Percentiles rank a stretch among this genome's conserved stretches.
Evolutionary conservation across 352 stramenopile species (phyloP).

Genomic region (Phytopythium litorale): DNA sequence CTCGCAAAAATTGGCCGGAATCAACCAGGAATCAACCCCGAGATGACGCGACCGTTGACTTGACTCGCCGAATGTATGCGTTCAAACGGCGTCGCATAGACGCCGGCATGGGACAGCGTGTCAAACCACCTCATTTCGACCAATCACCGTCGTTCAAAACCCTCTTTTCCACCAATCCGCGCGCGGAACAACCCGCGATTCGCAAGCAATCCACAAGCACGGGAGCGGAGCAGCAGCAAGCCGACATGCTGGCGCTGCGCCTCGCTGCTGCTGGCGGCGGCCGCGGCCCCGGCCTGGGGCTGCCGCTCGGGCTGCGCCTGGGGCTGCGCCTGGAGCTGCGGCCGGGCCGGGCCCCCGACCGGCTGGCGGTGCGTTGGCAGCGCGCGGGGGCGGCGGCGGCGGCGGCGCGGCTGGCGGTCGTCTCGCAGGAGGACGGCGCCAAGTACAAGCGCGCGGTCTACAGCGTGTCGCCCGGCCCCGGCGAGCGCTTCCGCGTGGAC

Average conservation of each 20-base stretch:
- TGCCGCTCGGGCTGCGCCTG: too few species aligned
- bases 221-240: background rate
- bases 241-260: background rate
- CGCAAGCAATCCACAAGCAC: background rate
- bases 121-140: background rate
- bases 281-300: too few species aligned
- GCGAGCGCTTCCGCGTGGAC: slow-evolving; percentile 14
- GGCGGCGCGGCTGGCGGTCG: slow-evolving; percentile 3
- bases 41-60: background rate
- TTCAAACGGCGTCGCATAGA: background rate
- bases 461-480: slow-evolving; percentile 5
- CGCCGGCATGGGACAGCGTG: background rate
- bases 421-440: slow-evolving; percentile 25
- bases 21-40: background rate
- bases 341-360: too few species aligned
- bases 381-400: background rate
- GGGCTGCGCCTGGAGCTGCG: too few species aligned
- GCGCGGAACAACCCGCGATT: background rate
- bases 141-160: background rate
- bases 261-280: background rate
- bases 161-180: background rate
- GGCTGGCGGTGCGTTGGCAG: background rate
- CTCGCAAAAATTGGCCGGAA: slow-evolving; percentile 1
- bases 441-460: slow-evolving; percentile 22
- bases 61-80: background rate